Base-by-base conservation (phyloP, 371 early-diverging fungal species). In the Mortierella sp. region DNA sequence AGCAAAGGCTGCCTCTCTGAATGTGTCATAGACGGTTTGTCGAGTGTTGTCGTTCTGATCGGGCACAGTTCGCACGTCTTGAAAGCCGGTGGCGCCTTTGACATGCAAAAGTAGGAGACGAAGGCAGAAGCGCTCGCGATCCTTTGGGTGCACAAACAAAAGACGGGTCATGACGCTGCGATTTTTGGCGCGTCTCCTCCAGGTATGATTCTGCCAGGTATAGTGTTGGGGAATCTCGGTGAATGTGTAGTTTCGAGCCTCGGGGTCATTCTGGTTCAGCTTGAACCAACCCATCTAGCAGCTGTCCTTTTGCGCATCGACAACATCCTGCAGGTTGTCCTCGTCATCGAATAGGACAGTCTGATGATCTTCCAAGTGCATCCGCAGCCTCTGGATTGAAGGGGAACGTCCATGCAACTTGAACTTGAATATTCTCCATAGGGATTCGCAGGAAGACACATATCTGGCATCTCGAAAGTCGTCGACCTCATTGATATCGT, bases 271-370 rank as follows among this genome's bases (percentile, higher is more conserved):
- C 5, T 28, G 44, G 48, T 86, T 84, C 19, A 73, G 46, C 24
- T 70, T 48, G 74, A 89, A 82, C 69, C 75, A 88, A 44, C 75
- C 87, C 24, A 75, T 85, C 37, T 87, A 59, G 11, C 72, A 80
- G 24, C 82, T 80, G 44, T 73, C 53, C 46, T 34, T 28, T 21
- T 24, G 21, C 6, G 51, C 16, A 14, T 71, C 34, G 50, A 74
- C n/a, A 11, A 74, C 77, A 19, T 82, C 70, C 31, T 82, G 44
- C 14, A 70, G 34, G 24, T 46, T 11, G 11, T 64, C 74, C 64
- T 77, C 48, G 0, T 43, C 73, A 50, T 72, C 31, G 70, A 80
- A 85, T 24, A 16, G 24, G 6, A 88, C 76, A n/a, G n/a, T n/a
- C n/a, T n/a, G n/a, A n/a, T n/a, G n/a, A n/a, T n/a, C n/a, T n/a